Conservation (phyloP, 768 basidiomycete genomes). For the Gloeopeniophorella convolvens region DNA sequence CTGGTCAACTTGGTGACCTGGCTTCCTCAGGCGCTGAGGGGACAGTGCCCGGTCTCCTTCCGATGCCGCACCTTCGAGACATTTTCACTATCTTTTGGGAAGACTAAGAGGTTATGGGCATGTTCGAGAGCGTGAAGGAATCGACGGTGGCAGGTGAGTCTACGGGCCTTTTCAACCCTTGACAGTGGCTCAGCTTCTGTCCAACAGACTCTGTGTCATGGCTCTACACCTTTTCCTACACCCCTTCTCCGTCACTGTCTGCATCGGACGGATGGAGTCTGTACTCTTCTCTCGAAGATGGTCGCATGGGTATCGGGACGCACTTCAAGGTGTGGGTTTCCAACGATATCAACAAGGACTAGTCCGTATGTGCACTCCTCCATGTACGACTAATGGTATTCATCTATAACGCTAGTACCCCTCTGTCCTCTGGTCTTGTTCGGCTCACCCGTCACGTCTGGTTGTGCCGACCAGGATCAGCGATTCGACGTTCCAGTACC, state of each 20-base stretch:
- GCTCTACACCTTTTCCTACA: constrained; percentile 89
- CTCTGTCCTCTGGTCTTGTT: constrained; percentile 61
- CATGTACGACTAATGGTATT: constrained; percentile 22
- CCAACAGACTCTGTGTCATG: constrained; percentile 73
- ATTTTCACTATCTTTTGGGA: constrained; percentile 60
- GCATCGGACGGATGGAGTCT: constrained; percentile 71
- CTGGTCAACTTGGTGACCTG: constrained; percentile 85
- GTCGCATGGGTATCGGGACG: constrained; percentile 88
- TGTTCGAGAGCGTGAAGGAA: constrained; percentile 93
- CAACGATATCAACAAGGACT: constrained; percentile 94
- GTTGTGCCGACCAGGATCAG: constrained; percentile 92
- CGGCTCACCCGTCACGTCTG: constrained; percentile 85
- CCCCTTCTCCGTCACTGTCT: constrained; percentile 64
- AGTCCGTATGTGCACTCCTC: constrained; percentile 50
- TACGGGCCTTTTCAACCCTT: constrained; percentile 2
- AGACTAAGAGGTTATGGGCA: constrained; percentile 72
- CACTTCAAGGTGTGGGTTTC: constrained; percentile 95
- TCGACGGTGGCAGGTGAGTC: constrained; percentile 79
- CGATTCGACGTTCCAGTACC: constrained; percentile 90
- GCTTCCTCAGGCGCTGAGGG: constrained; percentile 76
- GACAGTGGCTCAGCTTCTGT: neutral
- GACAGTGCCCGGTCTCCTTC: constrained; percentile 73
- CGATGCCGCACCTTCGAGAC: constrained; percentile 85
- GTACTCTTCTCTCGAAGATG: constrained; percentile 83
- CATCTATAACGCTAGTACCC: constrained; percentile 32